Evolutionary conservation across 768 basidiomycete genomes (phyloP).

Genomic region (Leccinellum luteum): DNA sequence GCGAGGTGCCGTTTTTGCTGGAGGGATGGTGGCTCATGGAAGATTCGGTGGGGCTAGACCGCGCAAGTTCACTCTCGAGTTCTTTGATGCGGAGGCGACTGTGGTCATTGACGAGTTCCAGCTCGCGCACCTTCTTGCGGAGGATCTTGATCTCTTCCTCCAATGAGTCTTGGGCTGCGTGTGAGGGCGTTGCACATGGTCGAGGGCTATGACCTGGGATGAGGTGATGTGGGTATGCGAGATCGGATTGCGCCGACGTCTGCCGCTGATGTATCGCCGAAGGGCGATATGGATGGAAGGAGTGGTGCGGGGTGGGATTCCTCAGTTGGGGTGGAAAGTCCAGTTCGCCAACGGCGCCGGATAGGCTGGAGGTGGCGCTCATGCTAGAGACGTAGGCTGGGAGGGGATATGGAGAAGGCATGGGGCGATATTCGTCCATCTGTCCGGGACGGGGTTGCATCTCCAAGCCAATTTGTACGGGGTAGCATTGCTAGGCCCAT

Average conservation of each 20-base stretch:
- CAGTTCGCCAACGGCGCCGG: conserved; percentile 62
- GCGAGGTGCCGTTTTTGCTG: conserved; percentile 6
- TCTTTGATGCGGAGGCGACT: conserved; percentile 46
- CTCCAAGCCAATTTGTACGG: conserved; percentile 30
- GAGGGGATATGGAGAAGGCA: conserved; percentile 31
- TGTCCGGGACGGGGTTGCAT: conserved; percentile 37
- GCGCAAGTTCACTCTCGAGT: conserved; percentile 46
- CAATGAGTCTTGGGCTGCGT: conserved; percentile 18
- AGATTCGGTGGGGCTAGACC: conserved; percentile 25
- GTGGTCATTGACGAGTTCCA: conserved; percentile 58
- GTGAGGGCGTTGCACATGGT: conserved; percentile 17
- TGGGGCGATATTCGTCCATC: conserved; percentile 38
- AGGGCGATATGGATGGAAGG: conserved; percentile 26
- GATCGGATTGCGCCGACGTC: conserved; percentile 22
- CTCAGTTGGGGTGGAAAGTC: conserved; percentile 36
- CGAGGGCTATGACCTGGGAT: conserved; percentile 17
- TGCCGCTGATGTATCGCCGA: conserved; percentile 23
- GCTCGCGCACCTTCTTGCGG: conserved; percentile 56
- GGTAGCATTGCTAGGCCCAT: conserved; percentile 25
- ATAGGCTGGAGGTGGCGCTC: conserved; percentile 47
- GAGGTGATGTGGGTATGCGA: conserved; percentile 17
- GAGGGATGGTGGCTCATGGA: conserved; percentile 13
- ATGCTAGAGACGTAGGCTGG: conserved; percentile 42
- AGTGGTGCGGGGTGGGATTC: conserved; percentile 28
- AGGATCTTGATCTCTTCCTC: conserved; percentile 56